Evolutionary conservation across 2,329 filamentous ascomycete genomes (phyloP).

Genomic region (Pezicula carpinea): DNA sequence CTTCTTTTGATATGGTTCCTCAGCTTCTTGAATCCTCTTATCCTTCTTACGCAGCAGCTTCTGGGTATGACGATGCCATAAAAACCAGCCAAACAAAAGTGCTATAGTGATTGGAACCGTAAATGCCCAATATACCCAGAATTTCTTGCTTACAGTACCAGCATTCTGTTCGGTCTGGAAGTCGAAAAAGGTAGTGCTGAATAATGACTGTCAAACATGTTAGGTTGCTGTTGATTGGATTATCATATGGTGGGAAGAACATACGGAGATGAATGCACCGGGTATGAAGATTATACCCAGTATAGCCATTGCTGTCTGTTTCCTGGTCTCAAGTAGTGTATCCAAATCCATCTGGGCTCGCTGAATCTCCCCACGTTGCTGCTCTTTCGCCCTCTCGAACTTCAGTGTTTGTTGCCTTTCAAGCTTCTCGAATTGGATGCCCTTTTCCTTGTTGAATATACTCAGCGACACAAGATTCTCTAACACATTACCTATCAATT

Average conservation of each 20-base stretch:
- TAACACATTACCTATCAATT: conserved; percentile 1
- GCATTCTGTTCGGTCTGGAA: neutral
- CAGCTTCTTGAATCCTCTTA: too few relatives aligned
- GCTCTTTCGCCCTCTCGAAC: neutral
- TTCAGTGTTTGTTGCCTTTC: neutral
- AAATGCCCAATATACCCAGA: neutral
- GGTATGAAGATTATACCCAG: conserved; percentile 6
- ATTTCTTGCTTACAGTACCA: neutral
- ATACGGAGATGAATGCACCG: conserved; percentile 4
- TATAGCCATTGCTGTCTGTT: conserved; percentile 7
- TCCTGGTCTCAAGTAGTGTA: conserved; percentile 2
- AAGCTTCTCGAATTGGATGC: conserved; percentile 1
- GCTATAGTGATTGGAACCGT: neutral
- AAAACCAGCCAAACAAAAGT: neutral
- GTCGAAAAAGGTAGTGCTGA: neutral
- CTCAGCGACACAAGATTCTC: conserved; percentile 4
- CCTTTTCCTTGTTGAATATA: conserved; percentile 4
- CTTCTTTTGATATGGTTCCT: too few relatives aligned
- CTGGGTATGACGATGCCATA: neutral
- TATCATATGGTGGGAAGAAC: neutral
- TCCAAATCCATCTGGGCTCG: conserved; percentile 3
- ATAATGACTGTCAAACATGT: neutral
- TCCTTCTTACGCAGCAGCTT: too few relatives aligned
- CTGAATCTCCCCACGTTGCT: conserved; percentile 3
- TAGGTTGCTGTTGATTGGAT: too few relatives aligned